Conservation (phyloP, 2,329 filamentous ascomycete genomes). For the Apiospora koreana region DNA sequence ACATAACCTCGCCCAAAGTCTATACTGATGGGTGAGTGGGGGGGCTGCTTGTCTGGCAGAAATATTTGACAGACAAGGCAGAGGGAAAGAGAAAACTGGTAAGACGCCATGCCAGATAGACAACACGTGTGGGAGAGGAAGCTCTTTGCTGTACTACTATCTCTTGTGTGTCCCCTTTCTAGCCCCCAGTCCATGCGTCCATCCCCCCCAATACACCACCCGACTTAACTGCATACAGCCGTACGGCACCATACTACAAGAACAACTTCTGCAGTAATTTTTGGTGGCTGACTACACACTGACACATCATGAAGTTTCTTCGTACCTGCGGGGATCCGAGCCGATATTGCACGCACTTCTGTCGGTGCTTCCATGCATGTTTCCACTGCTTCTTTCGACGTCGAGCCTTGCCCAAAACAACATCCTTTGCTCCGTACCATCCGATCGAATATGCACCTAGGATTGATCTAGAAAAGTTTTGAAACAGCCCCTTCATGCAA, state of each 20-base stretch:
- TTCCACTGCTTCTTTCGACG: constrained; percentile 15
- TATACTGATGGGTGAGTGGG: neutral
- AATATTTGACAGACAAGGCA: neutral
- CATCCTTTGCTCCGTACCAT: constrained; percentile 5
- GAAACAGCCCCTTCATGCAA: constrained; percentile 14
- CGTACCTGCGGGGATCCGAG: constrained; percentile 1
- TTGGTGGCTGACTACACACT: constrained; percentile 3
- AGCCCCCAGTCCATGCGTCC: neutral
- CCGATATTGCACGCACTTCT: constrained; percentile 3
- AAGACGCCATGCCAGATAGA: neutral
- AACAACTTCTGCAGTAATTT: neutral
- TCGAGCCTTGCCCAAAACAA: constrained; percentile 7
- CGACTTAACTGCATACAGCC: too few relatives aligned
- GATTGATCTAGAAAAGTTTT: constrained; percentile 6
- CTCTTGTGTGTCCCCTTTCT: neutral
- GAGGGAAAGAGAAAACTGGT: neutral
- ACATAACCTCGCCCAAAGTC: neutral
- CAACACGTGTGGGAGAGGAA: neutral
- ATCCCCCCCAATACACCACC: neutral
- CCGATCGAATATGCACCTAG: constrained; percentile 7
- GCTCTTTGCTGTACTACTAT: too few relatives aligned
- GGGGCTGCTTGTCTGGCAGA: neutral
- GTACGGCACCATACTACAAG: neutral
- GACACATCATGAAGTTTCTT: neutral
- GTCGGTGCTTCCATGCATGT: constrained; percentile 24